These are phyloP conservation scores for Didymella lethalis DNA, from an alignment of 2,329 filamentous ascomycete genomes.

Conservation along the genomic window DNA sequence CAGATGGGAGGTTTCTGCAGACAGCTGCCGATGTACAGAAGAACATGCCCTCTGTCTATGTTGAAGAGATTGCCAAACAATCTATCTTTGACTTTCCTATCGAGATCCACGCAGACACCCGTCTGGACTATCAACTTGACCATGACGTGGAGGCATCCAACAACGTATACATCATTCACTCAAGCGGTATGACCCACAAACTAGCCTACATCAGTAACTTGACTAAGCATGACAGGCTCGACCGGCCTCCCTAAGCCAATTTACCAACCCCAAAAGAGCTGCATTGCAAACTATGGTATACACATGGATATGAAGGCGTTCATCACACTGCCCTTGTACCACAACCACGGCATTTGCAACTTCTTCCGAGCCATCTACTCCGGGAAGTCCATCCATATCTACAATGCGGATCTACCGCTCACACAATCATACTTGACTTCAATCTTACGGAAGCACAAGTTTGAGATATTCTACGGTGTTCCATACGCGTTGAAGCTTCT, in stretches of 20 bases:
- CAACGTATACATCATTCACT: slow-evolving; percentile 38
- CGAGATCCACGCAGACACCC: slow-evolving; percentile 37
- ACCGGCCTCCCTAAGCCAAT: slow-evolving; percentile 71
- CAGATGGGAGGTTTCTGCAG: slow-evolving; percentile 45
- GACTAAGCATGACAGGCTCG: slow-evolving; percentile 48
- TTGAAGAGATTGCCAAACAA: slow-evolving; percentile 27
- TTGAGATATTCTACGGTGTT: slow-evolving; percentile 68
- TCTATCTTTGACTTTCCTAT: slow-evolving; percentile 32
- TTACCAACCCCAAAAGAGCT: slow-evolving; percentile 61
- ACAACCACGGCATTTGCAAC: slow-evolving; percentile 40
- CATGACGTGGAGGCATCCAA: slow-evolving; percentile 27
- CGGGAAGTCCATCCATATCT: slow-evolving; percentile 36
- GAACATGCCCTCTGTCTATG: slow-evolving; percentile 18
- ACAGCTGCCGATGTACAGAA: slow-evolving; percentile 31
- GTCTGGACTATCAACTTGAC: slow-evolving; percentile 36
- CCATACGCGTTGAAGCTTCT: slow-evolving; percentile 71
- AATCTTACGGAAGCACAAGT: slow-evolving; percentile 37
- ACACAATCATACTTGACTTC: slow-evolving; percentile 29
- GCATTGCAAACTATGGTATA: slow-evolving; percentile 32
- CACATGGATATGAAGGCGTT: slow-evolving; percentile 35
- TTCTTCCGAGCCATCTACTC: slow-evolving; percentile 38
- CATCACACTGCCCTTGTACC: slow-evolving; percentile 36
- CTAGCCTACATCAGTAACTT: neutral
- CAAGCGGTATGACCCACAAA: slow-evolving; percentile 23
- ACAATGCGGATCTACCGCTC: slow-evolving; percentile 37